Base-by-base conservation (phyloP, 2,329 filamentous ascomycete genomes). In the Sodiomyces alkalinus region DNA sequence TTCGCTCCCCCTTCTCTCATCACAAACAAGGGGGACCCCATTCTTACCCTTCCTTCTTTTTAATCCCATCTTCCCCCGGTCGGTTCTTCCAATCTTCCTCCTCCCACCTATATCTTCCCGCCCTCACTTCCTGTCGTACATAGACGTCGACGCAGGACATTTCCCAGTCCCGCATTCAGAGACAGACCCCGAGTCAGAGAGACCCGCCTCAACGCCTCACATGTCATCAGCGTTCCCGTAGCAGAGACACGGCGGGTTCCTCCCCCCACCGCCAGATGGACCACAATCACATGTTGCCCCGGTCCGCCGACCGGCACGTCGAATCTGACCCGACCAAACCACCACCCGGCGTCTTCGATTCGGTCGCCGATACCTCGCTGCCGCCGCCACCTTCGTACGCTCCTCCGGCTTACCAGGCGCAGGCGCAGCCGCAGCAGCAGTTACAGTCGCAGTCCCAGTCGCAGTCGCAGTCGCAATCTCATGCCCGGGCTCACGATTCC, bases 251-350 rank as follows among this genome's bases (percentile, higher is more conserved):
- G n/a, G n/a, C n/a, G n/a, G n/a, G n/a, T n/a, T n/a, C n/a, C n/a
- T n/a, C n/a, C n/a, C n/a, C n/a, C n/a, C n/a, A n/a, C n/a, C 23
- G 9, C 23, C 17, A 22, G 22, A 56, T 58, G 50, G 56, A 56
- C 41, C 49, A 51, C 36, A 53, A 53, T 60, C 60, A 61, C 56
- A 60, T 62, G 58, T 50, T 57, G 41, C 42, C 46, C 30, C 42
- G 42, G 33, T 46, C 40, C 34, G 36, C 41, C 41, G 39, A 42
- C 37, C 31, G 40, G 18, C 17, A 39, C 33, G 36, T 25, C 9
- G 5, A 25, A 25, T 11, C 23, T 16, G 7, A 25, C 10, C 23
- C 23, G 5, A n/a, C n/a, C n/a, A n/a, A n/a, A n/a, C n/a, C n/a
- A n/a, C n/a, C n/a, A n/a, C n/a, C n/a, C n/a, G n/a, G n/a, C n/a